Percentiles rank a stretch among this genome's conserved stretches.
phyloP scores from a whole-genome alignment of 352 stramenopile genomes.

The Globisporangium apiculatum region DNA sequence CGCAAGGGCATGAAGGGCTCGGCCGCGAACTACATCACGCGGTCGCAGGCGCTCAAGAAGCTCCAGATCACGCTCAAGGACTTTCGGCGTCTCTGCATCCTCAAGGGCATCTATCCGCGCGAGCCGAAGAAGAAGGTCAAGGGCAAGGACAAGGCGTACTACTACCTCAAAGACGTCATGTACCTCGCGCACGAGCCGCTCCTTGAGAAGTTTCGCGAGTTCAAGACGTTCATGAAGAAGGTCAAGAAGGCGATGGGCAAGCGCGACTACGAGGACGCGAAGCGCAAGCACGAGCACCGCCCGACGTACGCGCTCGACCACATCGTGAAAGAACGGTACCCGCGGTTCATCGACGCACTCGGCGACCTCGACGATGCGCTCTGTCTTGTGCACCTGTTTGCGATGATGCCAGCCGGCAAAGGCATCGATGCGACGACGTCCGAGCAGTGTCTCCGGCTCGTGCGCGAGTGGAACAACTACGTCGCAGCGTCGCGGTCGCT shows the following conservation, averaged over 20 bases:
- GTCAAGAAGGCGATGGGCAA: slow-evolving; percentile 82
- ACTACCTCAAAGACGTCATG: slow-evolving; percentile 99
- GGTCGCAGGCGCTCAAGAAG: slow-evolving; percentile 91
- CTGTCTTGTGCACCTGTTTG: slow-evolving; percentile 96
- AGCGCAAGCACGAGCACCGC: slow-evolving; percentile 79
- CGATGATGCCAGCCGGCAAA: slow-evolving; percentile 90
- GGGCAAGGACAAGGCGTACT: slow-evolving; percentile 98
- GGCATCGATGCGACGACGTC: slow-evolving; percentile 85
- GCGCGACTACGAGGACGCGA: slow-evolving; percentile 75
- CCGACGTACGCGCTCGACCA: slow-evolving; percentile 96
- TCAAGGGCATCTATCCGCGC: slow-evolving; percentile 99
- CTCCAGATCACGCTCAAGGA: slow-evolving; percentile 97
- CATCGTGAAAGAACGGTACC: slow-evolving; percentile 98
- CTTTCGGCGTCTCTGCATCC: slow-evolving; percentile 98
- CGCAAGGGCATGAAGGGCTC: slow-evolving; percentile 72
- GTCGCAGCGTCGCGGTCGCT: slow-evolving; percentile 87
- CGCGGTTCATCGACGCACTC: slow-evolving; percentile 95
- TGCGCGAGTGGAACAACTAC: slow-evolving; percentile 96
- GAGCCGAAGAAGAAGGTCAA: slow-evolving; percentile 93
- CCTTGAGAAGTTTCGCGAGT: slow-evolving; percentile 97
- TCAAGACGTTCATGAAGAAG: slow-evolving; percentile 99
- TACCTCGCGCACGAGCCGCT: slow-evolving; percentile 97
- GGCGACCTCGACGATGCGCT: slow-evolving; percentile 98
- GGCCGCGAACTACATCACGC: slow-evolving; percentile 94
- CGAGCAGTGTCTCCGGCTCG: slow-evolving; percentile 88